These are phyloP conservation scores for Diplosphaera chodatii DNA, from an alignment of 139 green algal genomes.

Conservation along the genomic window DNA sequence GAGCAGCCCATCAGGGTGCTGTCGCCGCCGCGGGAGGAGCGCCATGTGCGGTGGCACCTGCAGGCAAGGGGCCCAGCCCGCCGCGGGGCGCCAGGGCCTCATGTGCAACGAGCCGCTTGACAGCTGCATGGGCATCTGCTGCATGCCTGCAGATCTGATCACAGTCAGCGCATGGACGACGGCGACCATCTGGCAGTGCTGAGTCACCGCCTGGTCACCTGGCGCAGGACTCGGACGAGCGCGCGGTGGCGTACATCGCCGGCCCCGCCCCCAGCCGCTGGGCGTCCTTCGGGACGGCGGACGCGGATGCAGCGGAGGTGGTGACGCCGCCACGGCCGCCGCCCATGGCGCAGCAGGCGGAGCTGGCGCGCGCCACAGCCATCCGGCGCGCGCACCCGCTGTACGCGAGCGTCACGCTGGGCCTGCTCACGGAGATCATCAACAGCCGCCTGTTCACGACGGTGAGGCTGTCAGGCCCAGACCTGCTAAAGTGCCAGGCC, in stretches of 20 bases:
- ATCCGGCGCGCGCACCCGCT: constrained; percentile 76
- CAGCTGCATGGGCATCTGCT: too few species aligned
- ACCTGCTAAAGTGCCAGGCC: too few species aligned
- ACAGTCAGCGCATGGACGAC: too few species aligned
- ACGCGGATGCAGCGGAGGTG: constrained; percentile 5
- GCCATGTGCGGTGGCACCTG: constrained; percentile 65
- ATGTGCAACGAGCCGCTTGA: too few species aligned
- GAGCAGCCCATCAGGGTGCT: constrained; percentile 22
- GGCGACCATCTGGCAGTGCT: too few species aligned
- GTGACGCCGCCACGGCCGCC: constrained; percentile 19
- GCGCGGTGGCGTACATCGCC: constrained; percentile 84
- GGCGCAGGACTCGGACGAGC: constrained; percentile 84
- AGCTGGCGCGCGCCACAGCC: constrained; percentile 22
- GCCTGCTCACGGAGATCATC: constrained; percentile 87
- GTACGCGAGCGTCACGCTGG: constrained; percentile 65
- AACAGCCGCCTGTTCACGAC: constrained; percentile 96
- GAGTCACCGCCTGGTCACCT: too few species aligned
- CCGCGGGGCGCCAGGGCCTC: too few species aligned
- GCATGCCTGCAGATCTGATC: too few species aligned
- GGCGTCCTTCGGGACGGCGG: constrained; percentile 45
- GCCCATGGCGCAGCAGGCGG: constrained; percentile 8
- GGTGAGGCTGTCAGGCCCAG: too few species aligned
- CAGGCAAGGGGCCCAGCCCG: too few species aligned
- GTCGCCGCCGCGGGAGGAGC: constrained; percentile 29
- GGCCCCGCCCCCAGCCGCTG: constrained; percentile 76